phyloP scores from a whole-genome alignment of 495 filamentous ascomycete species.

The Lineolata rhizophorae region DNA sequence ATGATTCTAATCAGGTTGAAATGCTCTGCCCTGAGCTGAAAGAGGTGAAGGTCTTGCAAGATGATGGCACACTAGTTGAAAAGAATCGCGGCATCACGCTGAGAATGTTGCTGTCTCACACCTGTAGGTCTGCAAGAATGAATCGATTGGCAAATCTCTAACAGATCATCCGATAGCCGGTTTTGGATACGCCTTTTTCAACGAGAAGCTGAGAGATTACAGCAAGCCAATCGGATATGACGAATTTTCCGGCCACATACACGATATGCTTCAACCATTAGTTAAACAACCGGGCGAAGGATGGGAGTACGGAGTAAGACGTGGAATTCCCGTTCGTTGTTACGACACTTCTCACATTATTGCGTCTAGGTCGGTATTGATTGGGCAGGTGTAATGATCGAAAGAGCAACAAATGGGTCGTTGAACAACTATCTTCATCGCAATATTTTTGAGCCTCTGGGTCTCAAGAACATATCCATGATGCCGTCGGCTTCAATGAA shows the following conservation, averaged over 20 bases:
- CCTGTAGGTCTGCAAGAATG: no score
- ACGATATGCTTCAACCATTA: neutral
- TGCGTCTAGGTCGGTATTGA: constrained; percentile 33
- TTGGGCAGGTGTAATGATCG: constrained; percentile 35
- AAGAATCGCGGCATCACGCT: constrained; percentile 2
- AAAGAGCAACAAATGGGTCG: constrained; percentile 25
- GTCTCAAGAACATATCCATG: constrained; percentile 29
- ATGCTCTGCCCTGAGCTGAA: constrained; percentile 1
- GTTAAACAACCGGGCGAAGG: constrained; percentile 17
- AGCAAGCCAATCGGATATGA: constrained; percentile 20
- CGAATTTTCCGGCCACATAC: constrained; percentile 22
- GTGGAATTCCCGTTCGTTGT: no score
- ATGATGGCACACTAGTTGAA: neutral
- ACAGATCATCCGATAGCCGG: no score
- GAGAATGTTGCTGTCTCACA: neutral
- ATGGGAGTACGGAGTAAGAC: constrained; percentile 31
- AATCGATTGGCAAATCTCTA: no score
- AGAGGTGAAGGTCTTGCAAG: neutral
- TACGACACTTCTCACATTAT: no score
- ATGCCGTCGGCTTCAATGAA: constrained; percentile 30
- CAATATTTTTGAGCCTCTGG: constrained; percentile 34
- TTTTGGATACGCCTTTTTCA: constrained; percentile 5
- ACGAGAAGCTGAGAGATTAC: constrained; percentile 26
- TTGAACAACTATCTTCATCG: constrained; percentile 33
- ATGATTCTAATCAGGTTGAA: neutral